Evolutionary conservation across 192 early-diverging fungal species (phyloP), one percentile per base, ranked within the genome.

Genomic region (Umbelopsis ramanniana): DNA sequence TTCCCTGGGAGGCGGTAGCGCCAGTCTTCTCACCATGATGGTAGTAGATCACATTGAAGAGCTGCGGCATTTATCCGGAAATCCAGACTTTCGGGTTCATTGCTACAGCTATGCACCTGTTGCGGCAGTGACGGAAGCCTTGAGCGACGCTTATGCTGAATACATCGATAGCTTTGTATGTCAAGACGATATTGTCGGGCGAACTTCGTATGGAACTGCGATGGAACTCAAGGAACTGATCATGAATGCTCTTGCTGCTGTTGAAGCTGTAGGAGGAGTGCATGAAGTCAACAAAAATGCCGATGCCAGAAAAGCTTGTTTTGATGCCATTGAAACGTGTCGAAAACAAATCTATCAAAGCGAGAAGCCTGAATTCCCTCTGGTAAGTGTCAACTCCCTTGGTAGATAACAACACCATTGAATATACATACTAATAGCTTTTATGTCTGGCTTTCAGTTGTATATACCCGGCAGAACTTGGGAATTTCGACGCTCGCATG

Each of bases 1-100:
- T 68, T 90, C 89, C 45, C 76, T 92, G 0, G 90, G 90, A 29
- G 90, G 78, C 5, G 88, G 89, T 14, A 88, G 86, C 0, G 89
- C 89, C 3, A 83, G 88, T n/a, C 77, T 90, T 9, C 76, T 92
- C 33, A 87, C 86, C 14, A 92, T 91, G 72, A 89, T 91, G 87
- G 48, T 92, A 0, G 78, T 72, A 26, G 84, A 88, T 53, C 82
- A 83, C 50, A 74, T 84, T 46, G 68, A 76, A 9, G 80, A 78
- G 23, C 52, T 77, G 17, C 75, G 74, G 2, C 72, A 76, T 2
- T 33, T 85, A 10, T 78, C 83, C 52, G 14, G 47, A 2, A 76
- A 85, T 80, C 87, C 76, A 2, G 24, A 80, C 11, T 84, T 86
- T 67, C 38, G 75, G n/a, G 63, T 86, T 0, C 79, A 83, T 23